phyloP scores from a whole-genome alignment of 2,329 filamentous ascomycete genomes.

The Dothiorella sarmentorum region DNA sequence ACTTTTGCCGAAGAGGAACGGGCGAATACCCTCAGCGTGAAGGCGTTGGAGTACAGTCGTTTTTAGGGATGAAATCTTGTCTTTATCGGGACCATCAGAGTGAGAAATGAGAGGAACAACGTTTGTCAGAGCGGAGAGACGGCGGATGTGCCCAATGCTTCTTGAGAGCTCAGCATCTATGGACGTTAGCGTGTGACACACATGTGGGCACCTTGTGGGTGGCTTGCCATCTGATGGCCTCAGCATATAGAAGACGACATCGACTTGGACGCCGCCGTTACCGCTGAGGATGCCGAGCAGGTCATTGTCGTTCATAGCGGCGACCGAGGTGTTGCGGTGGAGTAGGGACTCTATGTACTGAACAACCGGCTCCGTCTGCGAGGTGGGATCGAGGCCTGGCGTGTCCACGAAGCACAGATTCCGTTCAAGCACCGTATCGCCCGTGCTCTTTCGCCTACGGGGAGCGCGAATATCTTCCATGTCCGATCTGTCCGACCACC shows the following conservation, averaged over 20 bases:
- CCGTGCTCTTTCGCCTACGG: constrained; percentile 61
- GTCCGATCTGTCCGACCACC: constrained; percentile 67
- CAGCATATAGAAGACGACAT: constrained; percentile 80
- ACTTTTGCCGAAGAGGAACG: constrained; percentile 62
- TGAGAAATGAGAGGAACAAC: constrained; percentile 79
- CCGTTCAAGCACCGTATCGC: constrained; percentile 77
- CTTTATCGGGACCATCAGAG: constrained; percentile 63
- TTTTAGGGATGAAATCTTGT: constrained; percentile 60
- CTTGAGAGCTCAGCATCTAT: constrained; percentile 41
- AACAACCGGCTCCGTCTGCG: constrained; percentile 40
- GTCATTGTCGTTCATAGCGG: constrained; percentile 66
- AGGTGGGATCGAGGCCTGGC: constrained; percentile 54
- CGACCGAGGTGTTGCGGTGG: constrained; percentile 58
- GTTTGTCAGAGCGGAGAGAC: constrained; percentile 71
- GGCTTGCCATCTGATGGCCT: constrained; percentile 57
- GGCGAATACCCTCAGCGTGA: constrained; percentile 55
- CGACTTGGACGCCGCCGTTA: constrained; percentile 77
- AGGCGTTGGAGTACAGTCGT: constrained; percentile 53
- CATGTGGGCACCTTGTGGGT: constrained; percentile 40
- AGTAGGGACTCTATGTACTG: constrained; percentile 72
- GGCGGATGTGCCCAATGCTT: constrained; percentile 70
- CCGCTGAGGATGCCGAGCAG: constrained; percentile 74
- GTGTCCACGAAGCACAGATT: constrained; percentile 95
- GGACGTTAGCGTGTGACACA: not conserved
- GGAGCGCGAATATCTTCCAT: constrained; percentile 62